phyloP scores from a whole-genome alignment of 2,329 filamentous ascomycete genomes.

The Penicillium sp. region DNA sequence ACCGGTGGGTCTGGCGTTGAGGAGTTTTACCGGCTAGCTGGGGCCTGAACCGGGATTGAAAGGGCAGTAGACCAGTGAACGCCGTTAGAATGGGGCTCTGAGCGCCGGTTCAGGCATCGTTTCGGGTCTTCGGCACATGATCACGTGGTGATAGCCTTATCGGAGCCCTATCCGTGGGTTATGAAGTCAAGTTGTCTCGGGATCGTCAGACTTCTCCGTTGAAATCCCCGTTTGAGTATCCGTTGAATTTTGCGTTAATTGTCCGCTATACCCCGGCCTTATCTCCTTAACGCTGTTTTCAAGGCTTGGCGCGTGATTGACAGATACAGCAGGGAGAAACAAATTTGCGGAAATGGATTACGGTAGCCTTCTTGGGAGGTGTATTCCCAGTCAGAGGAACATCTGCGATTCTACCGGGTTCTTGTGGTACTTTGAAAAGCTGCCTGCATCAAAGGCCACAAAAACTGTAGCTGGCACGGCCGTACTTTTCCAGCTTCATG shows the following conservation, averaged over 20 bases:
- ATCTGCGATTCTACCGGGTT: too few relatives aligned
- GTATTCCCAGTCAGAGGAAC: too few relatives aligned
- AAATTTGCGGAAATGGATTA: not conserved
- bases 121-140: constrained; percentile 11
- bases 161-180: not conserved
- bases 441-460: not conserved
- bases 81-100: not conserved
- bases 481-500: not conserved
- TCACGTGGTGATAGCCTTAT: not conserved
- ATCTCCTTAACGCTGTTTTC: too few relatives aligned
- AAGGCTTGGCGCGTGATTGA: too few relatives aligned
- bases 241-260: too few relatives aligned
- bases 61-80: not conserved
- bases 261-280: too few relatives aligned
- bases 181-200: too few relatives aligned
- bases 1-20: not conserved
- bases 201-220: too few relatives aligned
- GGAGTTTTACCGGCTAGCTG: not conserved
- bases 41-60: not conserved
- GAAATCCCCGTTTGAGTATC: too few relatives aligned
- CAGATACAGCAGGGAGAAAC: not conserved
- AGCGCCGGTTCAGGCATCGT: constrained; percentile 3
- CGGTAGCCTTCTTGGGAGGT: not conserved
- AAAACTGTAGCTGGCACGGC: not conserved
- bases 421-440: not conserved